These are phyloP conservation scores for Dendrocalamus latiflorus DNA, from an alignment of 202 grass and related monocot genomes.

Conservation along the genomic window DNA sequence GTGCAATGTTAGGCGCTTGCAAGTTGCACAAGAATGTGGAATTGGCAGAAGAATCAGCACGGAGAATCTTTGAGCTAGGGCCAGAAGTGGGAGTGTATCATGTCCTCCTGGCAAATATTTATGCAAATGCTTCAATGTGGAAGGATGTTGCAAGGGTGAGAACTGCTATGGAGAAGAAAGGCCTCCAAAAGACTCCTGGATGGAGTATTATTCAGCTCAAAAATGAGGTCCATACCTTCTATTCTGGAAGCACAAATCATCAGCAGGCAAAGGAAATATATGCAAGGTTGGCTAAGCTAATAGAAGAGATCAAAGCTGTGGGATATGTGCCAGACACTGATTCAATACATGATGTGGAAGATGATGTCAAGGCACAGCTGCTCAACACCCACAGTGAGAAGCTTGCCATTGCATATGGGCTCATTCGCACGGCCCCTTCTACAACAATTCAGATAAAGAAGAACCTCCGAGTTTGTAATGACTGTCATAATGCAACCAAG, in stretches of 20 bases:
- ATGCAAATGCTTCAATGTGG: constrained; percentile 84
- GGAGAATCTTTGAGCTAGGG: constrained; percentile 60
- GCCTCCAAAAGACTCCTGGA: constrained; percentile 62
- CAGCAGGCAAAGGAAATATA: constrained; percentile 66
- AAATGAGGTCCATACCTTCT: constrained; percentile 66
- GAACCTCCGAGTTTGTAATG: constrained; percentile 73
- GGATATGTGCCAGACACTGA: constrained; percentile 66
- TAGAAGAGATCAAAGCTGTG: constrained; percentile 62
- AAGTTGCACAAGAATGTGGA: constrained; percentile 70
- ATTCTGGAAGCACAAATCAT: constrained; percentile 67
- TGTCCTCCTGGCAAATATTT: constrained; percentile 84
- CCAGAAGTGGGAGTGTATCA: constrained; percentile 74
- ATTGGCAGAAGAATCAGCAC: constrained; percentile 61
- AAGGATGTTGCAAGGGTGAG: constrained; percentile 65
- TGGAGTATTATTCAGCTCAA: constrained; percentile 56
- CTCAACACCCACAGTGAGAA: constrained; percentile 83
- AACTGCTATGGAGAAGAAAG: constrained; percentile 63
- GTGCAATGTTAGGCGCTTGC: constrained; percentile 80
- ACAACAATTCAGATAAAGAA: constrained; percentile 86
- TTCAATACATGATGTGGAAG: constrained; percentile 71
- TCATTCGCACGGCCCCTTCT: constrained; percentile 55
- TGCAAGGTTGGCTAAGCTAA: constrained; percentile 47
- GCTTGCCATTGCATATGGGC: constrained; percentile 71
- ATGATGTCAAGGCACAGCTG: constrained; percentile 67
- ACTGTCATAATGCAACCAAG: constrained; percentile 76